These are phyloP conservation scores for Penicillium bovifimosum DNA, from an alignment of 495 filamentous ascomycete genomes.

Conservation along the genomic window DNA sequence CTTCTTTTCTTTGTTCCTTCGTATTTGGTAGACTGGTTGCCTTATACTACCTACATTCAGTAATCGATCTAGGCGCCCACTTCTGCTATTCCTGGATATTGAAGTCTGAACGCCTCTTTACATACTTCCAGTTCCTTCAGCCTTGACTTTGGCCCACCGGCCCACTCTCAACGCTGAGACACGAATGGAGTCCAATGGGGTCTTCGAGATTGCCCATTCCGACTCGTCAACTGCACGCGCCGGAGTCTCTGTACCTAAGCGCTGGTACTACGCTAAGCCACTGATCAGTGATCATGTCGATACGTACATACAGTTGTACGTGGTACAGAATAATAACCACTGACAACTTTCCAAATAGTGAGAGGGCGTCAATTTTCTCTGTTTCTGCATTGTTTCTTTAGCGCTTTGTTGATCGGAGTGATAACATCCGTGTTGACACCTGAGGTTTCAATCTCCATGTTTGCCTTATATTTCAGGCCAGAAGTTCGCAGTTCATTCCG, in stretches of 20 bases:
- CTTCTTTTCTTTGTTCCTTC: background rate
- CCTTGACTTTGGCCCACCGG: background rate
- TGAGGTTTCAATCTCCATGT: background rate
- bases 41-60: too few relatives aligned
- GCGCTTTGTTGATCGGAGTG: too few relatives aligned
- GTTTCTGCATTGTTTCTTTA: too few relatives aligned
- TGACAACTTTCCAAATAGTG: too few relatives aligned
- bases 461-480: background rate
- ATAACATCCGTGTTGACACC: background rate
- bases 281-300: too few relatives aligned
- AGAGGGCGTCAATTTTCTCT: background rate
- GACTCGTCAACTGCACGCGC: background rate
- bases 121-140: background rate
- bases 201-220: background rate
- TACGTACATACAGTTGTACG: too few relatives aligned
- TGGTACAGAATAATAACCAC: too few relatives aligned
- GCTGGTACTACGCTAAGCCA: background rate
- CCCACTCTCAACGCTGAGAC: background rate
- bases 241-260: conserved; percentile 1
- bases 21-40: background rate
- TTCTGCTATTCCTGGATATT: background rate
- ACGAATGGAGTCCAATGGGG: background rate
- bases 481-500: background rate
- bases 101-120: too few relatives aligned
- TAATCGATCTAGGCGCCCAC: too few relatives aligned